phyloP scores from a whole-genome alignment of 352 stramenopile genomes.

The Phytopythium sindhum region DNA sequence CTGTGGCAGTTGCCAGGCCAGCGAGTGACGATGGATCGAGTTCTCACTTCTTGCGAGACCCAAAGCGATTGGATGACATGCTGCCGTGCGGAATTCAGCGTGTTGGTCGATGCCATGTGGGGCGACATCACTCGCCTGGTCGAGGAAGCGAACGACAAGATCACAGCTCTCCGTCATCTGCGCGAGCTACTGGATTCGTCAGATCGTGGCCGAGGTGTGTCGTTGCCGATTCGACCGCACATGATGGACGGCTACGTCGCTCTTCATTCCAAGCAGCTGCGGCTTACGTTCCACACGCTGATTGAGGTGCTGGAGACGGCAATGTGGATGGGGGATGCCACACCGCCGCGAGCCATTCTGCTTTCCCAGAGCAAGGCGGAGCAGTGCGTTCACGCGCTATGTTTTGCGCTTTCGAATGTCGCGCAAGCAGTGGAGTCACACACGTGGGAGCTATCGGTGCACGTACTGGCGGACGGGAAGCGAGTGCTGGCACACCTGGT shows the following conservation, averaged over 20 bases:
- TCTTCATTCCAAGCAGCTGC: conserved; percentile 48
- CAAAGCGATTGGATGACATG: neutral
- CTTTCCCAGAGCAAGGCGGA: conserved; percentile 34
- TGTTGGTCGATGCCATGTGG: conserved; percentile 34
- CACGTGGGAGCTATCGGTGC: conserved; percentile 28
- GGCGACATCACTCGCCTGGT: conserved; percentile 40
- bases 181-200: conserved; percentile 30
- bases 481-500: conserved; percentile 36
- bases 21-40: conserved; percentile 13
- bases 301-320: conserved; percentile 39
- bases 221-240: conserved; percentile 22
- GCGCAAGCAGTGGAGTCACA: conserved; percentile 19
- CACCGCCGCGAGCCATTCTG: conserved; percentile 25
- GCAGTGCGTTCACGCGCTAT: conserved; percentile 33
- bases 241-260: conserved; percentile 43
- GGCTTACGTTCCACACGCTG: conserved; percentile 36
- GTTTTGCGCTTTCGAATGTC: conserved; percentile 35
- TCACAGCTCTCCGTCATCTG: conserved; percentile 35
- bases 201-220: conserved; percentile 8
- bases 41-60: neutral
- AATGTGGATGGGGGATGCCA: conserved; percentile 30
- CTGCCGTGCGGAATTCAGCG: conserved; percentile 13
- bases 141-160: conserved; percentile 41
- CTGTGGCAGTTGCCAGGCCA: conserved; percentile 38
- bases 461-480: conserved; percentile 33